Evolutionary conservation across 139 green algal species (phyloP).

Genomic region (Marvania coccoides): DNA sequence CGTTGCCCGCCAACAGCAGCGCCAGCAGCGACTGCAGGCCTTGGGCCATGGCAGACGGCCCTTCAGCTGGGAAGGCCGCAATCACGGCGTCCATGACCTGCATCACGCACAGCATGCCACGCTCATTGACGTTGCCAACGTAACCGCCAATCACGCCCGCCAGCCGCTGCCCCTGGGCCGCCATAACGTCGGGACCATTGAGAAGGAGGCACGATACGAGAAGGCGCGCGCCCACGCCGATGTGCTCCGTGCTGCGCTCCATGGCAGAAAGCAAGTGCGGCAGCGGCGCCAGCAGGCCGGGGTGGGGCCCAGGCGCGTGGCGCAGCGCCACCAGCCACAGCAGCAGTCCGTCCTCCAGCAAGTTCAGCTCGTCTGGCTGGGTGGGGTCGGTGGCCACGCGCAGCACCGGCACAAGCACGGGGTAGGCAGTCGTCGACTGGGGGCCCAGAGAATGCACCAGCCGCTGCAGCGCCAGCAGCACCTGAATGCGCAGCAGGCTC

Average conservation of each 20-base stretch:
- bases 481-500: slow-evolving; percentile 73
- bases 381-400: slow-evolving; percentile 51
- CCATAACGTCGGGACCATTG: slow-evolving; percentile 57
- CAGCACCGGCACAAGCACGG: slow-evolving; percentile 65
- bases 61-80: slow-evolving; percentile 38
- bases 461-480: slow-evolving; percentile 62
- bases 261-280: slow-evolving; percentile 50
- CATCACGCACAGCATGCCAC: slow-evolving; percentile 50
- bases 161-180: slow-evolving; percentile 41
- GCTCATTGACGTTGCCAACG: slow-evolving; percentile 52
- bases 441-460: slow-evolving; percentile 66
- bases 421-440: slow-evolving; percentile 39
- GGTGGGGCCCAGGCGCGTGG: slow-evolving; percentile 50
- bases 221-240: slow-evolving; percentile 42
- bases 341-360: slow-evolving; percentile 78
- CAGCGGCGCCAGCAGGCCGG: slow-evolving; percentile 50
- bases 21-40: slow-evolving; percentile 46
- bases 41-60: slow-evolving; percentile 26
- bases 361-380: slow-evolving; percentile 63
- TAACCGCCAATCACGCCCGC: slow-evolving; percentile 35
- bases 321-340: slow-evolving; percentile 81
- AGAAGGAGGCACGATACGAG: slow-evolving; percentile 56
- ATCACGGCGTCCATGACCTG: slow-evolving; percentile 46
- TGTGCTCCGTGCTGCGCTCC: slow-evolving; percentile 52
- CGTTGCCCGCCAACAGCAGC: slow-evolving; percentile 31